These are phyloP conservation scores for Magnusiomyces suaveolens DNA, from an alignment of 1,139 yeast species.

Conservation along the genomic window DNA sequence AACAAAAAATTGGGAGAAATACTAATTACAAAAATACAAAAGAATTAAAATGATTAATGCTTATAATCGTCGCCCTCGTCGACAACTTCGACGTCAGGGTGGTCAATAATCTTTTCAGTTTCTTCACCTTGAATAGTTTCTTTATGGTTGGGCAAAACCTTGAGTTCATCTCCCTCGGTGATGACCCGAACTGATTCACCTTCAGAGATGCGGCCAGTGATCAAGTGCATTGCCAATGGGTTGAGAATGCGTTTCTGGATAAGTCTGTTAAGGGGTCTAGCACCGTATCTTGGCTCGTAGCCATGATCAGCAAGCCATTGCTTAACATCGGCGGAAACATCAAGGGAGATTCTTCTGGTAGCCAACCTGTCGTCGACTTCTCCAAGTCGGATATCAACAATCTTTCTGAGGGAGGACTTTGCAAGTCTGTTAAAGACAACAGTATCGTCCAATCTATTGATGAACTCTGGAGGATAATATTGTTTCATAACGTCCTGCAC, in stretches of 20 bases:
- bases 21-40: no score
- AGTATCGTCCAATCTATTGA: conserved; percentile 86
- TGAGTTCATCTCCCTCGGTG: conserved; percentile 33
- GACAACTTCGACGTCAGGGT: background rate
- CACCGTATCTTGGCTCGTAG: conserved; percentile 87
- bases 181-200: conserved; percentile 52
- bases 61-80: background rate
- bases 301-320: conserved; percentile 74
- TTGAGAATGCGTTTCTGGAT: conserved; percentile 73
- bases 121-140: conserved; percentile 17
- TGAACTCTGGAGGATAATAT: conserved; percentile 85
- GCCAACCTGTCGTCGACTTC: conserved; percentile 71
- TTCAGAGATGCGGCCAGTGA: conserved; percentile 67
- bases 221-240: conserved; percentile 72
- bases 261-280: conserved; percentile 87
- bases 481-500: conserved; percentile 60
- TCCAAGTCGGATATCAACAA: conserved; percentile 70
- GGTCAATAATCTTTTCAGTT: conserved; percentile 2
- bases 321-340: conserved; percentile 51
- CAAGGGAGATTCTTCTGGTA: conserved; percentile 67
- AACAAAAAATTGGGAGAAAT: no score
- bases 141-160: conserved; percentile 44
- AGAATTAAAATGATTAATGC: no score
- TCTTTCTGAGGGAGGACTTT: conserved; percentile 57
- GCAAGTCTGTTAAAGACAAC: conserved; percentile 84